Evolutionary conservation across 352 stramenopile species (phyloP).

Genomic region (Globisporangium ultimum): DNA sequence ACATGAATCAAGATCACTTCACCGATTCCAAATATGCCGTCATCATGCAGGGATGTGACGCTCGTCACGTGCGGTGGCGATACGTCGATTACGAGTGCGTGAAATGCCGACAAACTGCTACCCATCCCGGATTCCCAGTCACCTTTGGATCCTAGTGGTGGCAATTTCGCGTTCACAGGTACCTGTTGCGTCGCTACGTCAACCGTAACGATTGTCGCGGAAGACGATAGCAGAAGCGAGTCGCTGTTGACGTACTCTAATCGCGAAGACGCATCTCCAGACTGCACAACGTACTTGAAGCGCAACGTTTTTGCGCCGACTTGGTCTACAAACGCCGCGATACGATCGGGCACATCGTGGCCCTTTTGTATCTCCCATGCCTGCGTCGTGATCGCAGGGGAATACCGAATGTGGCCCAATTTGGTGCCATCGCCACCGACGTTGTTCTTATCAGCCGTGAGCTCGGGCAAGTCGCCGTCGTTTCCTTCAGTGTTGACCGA

Average conservation of each 20-base stretch:
- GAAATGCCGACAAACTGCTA: conserved; percentile 54
- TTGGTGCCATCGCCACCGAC: conserved; percentile 29
- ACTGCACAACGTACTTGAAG: conserved; percentile 63
- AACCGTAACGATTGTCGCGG: conserved; percentile 30
- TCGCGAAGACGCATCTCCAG: conserved; percentile 46
- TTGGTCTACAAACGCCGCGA: conserved; percentile 30
- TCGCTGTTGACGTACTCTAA: conserved; percentile 77
- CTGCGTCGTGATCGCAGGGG: conserved; percentile 31
- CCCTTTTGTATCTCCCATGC: conserved; percentile 74
- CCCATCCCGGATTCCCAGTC: conserved; percentile 62
- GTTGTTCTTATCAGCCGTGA: conserved; percentile 56
- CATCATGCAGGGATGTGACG: conserved; percentile 52
- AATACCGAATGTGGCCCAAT: conserved; percentile 48
- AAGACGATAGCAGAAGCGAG: conserved; percentile 33
- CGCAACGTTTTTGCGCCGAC: conserved; percentile 34
- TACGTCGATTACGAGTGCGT: conserved; percentile 49
- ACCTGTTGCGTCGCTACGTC: conserved; percentile 7
- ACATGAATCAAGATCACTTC: conserved; percentile 71
- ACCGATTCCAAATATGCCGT: conserved; percentile 73
- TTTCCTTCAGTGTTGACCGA: conserved; percentile 61
- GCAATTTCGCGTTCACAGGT: conserved; percentile 39
- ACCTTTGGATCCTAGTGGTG: conserved; percentile 38
- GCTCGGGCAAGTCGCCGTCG: conserved; percentile 62
- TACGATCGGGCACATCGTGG: conserved; percentile 28
- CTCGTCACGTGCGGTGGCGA: conserved; percentile 35